phyloP scores from a whole-genome alignment of 176 grass and related monocot species.

The Poa pratensis region DNA sequence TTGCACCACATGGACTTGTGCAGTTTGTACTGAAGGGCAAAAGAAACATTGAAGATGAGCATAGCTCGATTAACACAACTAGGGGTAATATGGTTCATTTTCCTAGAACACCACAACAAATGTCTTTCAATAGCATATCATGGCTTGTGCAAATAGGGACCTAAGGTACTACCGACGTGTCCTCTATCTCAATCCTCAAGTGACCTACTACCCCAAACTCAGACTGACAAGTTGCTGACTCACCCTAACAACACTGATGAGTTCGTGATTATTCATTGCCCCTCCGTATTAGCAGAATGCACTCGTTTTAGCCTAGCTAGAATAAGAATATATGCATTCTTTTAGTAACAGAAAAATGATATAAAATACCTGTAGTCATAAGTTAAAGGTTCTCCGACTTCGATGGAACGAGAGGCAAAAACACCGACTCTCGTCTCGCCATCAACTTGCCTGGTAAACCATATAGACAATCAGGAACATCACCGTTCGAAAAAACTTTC shows the following conservation, averaged over 20 bases:
- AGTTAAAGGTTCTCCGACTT: slow-evolving; percentile 72
- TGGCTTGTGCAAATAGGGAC: neutral
- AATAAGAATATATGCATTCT: neutral
- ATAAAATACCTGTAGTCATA: slow-evolving; percentile 82
- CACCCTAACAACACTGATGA: neutral
- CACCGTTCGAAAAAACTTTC: neutral
- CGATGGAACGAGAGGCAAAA: slow-evolving; percentile 65
- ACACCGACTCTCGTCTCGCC: slow-evolving; percentile 85
- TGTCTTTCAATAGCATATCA: no score
- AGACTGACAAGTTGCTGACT: neutral
- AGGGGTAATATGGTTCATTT: no score
- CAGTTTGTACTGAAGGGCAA: no score
- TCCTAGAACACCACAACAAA: no score
- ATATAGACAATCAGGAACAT: slow-evolving; percentile 47
- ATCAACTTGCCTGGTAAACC: slow-evolving; percentile 73
- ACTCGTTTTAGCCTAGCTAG: neutral
- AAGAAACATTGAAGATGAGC: no score
- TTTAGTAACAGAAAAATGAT: neutral
- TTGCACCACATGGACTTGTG: no score
- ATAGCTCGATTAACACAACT: no score
- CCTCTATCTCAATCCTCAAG: neutral
- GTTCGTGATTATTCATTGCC: neutral
- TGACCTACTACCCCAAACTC: neutral
- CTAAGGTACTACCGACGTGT: neutral
- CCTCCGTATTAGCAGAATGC: neutral